These are phyloP conservation scores for Ottelia alismoides DNA, from an alignment of 106 monocot species.

Conservation along the genomic window DNA sequence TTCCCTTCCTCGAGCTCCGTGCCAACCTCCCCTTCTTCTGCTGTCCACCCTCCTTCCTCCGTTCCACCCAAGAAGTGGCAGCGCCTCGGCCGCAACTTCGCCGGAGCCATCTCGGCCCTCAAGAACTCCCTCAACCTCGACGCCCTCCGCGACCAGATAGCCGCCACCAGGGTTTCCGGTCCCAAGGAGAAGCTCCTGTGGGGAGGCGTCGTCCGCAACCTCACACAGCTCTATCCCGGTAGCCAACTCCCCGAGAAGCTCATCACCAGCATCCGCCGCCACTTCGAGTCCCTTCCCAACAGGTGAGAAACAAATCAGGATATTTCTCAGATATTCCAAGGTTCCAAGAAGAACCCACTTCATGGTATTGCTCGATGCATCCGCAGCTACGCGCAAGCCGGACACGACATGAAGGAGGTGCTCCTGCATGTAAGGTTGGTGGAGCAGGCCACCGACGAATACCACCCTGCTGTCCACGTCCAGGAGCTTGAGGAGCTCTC, in stretches of 20 bases:
- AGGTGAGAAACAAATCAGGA: slow-evolving; percentile 18
- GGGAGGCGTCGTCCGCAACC: slow-evolving; percentile 46
- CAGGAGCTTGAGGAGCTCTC: slow-evolving; percentile 22
- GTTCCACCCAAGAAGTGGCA: slow-evolving; percentile 47
- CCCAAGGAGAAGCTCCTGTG: slow-evolving; percentile 23
- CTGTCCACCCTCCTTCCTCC: background rate
- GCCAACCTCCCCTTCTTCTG: slow-evolving; percentile 15
- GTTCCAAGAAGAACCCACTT: slow-evolving; percentile 3
- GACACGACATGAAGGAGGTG: slow-evolving; percentile 77
- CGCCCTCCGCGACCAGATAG: slow-evolving; percentile 18
- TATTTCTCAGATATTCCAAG: background rate
- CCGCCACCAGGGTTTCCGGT: background rate
- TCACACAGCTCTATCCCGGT: slow-evolving; percentile 57
- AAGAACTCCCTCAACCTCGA: slow-evolving; percentile 65
- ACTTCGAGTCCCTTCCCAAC: slow-evolving; percentile 76
- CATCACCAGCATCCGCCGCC: slow-evolving; percentile 61
- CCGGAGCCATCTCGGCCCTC: slow-evolving; percentile 53
- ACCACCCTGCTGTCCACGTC: slow-evolving; percentile 54
- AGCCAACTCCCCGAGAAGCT: slow-evolving; percentile 69
- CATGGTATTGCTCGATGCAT: background rate
- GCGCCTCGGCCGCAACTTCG: slow-evolving; percentile 45
- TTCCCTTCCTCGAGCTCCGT: slow-evolving; percentile 21
- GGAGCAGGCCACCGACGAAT: slow-evolving; percentile 54
- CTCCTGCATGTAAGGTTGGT: slow-evolving; percentile 54
- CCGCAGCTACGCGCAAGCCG: slow-evolving; percentile 74